A percentile compares a stretch with the other conserved stretches of the same genome.
Conservation (phyloP, 164 flowering plant species). For the Tetracentron sinense region DNA sequence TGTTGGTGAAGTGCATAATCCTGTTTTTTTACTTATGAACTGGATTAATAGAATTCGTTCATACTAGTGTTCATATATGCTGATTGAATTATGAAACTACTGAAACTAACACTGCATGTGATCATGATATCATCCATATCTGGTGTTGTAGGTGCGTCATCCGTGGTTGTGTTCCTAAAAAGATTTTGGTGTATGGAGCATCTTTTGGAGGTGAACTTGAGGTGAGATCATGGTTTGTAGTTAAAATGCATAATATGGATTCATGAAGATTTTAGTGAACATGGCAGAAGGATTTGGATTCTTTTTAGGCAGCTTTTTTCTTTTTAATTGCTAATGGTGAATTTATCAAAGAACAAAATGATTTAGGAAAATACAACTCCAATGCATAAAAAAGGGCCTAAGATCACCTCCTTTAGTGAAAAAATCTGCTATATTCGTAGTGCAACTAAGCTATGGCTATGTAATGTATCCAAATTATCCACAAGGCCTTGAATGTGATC, state of each 20-base stretch:
- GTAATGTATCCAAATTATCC: background rate
- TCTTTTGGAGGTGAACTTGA: slow-evolving; percentile 79
- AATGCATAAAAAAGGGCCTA: background rate
- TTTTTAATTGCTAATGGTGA: background rate
- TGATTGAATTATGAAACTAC: background rate
- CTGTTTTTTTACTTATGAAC: too few relatives aligned
- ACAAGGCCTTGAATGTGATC: background rate
- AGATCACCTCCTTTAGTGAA: too few relatives aligned
- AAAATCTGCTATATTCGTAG: too few relatives aligned
- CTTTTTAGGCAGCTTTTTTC: background rate
- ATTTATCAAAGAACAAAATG: background rate
- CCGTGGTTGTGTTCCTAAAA: slow-evolving; percentile 98
- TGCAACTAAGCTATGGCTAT: too few relatives aligned
- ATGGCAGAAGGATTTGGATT: background rate
- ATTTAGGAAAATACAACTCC: background rate
- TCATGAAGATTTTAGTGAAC: background rate
- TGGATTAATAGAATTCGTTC: too few relatives aligned
- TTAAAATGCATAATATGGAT: background rate
- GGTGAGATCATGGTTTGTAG: slow-evolving; percentile 40
- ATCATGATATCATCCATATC: background rate
- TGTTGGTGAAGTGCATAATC: too few relatives aligned
- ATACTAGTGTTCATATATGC: too few relatives aligned
- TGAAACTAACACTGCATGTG: background rate
- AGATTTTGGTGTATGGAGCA: slow-evolving; percentile 95
- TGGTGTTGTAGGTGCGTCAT: slow-evolving; percentile 73